Evolutionary conservation across 371 early-diverging fungal genomes (phyloP).

Genomic region (Cladochytrium tenue): DNA sequence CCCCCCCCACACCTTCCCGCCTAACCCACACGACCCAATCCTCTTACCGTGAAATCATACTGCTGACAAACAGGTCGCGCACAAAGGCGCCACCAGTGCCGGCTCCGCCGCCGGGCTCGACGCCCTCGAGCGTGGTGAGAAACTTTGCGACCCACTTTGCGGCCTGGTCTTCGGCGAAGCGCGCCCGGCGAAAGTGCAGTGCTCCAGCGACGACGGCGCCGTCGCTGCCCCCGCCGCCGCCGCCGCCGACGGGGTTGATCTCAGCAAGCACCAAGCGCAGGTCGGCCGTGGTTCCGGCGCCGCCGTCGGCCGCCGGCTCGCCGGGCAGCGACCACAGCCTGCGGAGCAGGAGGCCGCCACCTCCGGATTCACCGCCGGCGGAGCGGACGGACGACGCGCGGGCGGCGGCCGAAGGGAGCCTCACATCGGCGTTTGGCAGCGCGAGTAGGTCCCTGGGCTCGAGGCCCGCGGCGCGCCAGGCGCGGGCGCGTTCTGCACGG

Average conservation of each 20-base stretch:
- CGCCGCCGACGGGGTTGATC: conserved; percentile 12
- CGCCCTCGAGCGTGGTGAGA: conserved; percentile 37
- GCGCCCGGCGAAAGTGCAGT: conserved; percentile 29
- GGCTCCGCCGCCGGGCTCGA: conserved; percentile 37
- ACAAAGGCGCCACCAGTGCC: no score
- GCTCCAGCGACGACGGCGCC: conserved; percentile 33
- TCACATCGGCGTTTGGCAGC: no score
- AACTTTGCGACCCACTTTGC: conserved; percentile 47
- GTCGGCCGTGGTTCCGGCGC: conserved; percentile 24
- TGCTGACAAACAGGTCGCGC: conserved; percentile 36
- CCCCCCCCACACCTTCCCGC: not conserved
- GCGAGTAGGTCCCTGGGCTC: conserved; percentile 24
- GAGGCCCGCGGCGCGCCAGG: conserved; percentile 28
- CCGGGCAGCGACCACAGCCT: conserved; percentile 40
- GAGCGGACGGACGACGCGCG: no score
- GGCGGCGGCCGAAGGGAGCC: no score
- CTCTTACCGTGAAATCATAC: conserved; percentile 45
- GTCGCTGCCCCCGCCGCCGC: conserved; percentile 28
- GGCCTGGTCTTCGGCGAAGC: conserved; percentile 39
- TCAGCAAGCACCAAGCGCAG: conserved; percentile 45
- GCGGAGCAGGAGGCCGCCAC: not conserved
- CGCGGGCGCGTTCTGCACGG: conserved; percentile 20
- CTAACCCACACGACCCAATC: not conserved
- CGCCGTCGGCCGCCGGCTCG: conserved; percentile 29
- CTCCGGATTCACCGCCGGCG: conserved; percentile 1